Evolutionary conservation across 257 asterid genomes (phyloP).

Genomic region (Rubia yunnanensis): DNA sequence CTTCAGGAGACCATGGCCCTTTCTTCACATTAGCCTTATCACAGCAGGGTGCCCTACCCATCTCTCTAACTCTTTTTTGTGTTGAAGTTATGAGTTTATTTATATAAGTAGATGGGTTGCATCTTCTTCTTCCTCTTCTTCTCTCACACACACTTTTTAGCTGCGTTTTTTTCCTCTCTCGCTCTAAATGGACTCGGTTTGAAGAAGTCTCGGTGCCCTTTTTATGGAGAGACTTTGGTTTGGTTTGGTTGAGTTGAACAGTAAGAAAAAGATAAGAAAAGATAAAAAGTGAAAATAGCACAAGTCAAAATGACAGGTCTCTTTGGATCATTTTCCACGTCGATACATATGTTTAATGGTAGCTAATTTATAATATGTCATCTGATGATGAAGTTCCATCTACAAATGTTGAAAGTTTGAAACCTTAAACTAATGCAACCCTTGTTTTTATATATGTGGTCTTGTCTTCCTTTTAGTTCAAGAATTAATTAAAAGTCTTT

Average conservation of each 20-base stretch:
- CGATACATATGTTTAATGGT: not conserved
- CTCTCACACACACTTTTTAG: conserved; percentile 1
- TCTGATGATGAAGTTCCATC: conserved; percentile 15
- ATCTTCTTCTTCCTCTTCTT: conserved; percentile 6
- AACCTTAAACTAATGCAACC: not conserved
- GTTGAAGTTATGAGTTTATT: not conserved
- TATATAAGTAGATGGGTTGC: not conserved
- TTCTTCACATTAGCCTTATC: conserved; percentile 86
- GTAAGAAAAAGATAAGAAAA: not conserved
- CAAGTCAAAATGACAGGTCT: conserved; percentile 38
- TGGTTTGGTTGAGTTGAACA: conserved; percentile 3
- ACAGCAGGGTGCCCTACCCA: conserved; percentile 98
- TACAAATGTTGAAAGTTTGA: not conserved
- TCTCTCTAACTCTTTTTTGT: conserved; percentile 20
- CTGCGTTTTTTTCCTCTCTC: conserved; percentile 10
- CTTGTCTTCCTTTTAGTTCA: too few species aligned
- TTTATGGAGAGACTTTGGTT: conserved; percentile 23
- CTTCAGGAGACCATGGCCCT: conserved; percentile 98
- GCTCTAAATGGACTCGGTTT: conserved; percentile 12
- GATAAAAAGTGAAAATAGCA: conserved; percentile 5
- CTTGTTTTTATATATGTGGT: conserved; percentile 6
- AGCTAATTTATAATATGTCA: not conserved
- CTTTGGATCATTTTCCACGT: conserved; percentile 16
- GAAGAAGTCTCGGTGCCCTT: conserved; percentile 15
- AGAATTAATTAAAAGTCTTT: too few species aligned